phyloP scores from a whole-genome alignment of 139 green algal genomes.

The Picocystis salinarum region DNA sequence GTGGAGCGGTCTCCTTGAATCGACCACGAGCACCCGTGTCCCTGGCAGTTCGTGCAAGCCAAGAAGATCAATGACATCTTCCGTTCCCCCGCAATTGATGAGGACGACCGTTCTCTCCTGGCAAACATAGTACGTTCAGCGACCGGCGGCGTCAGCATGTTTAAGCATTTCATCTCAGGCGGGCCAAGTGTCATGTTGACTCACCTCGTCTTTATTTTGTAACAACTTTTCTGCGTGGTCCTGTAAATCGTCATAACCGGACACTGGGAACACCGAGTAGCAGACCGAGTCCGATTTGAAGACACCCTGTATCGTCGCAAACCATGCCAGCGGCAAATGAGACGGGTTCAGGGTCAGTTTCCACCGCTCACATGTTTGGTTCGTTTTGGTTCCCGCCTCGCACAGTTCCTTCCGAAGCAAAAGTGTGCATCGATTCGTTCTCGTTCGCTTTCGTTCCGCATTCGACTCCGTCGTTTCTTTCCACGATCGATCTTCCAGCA shows the following conservation, averaged over 20 bases:
- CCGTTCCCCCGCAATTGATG: conserved; percentile 67
- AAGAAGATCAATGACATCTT: conserved; percentile 28
- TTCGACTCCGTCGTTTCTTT: too few species aligned
- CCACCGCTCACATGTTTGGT: too few species aligned
- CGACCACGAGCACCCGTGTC: conserved; percentile 53
- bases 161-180: conserved; percentile 3
- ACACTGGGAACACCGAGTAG: conserved; percentile 27
- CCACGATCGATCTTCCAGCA: too few species aligned
- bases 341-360: too few species aligned
- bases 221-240: conserved; percentile 6
- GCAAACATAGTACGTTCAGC: neutral
- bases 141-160: neutral
- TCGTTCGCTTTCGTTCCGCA: too few species aligned
- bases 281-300: conserved; percentile 12
- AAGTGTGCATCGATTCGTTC: too few species aligned
- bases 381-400: too few species aligned
- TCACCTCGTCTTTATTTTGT: conserved; percentile 7
- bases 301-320: too few species aligned
- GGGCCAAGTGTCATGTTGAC: neutral
- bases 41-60: conserved; percentile 12
- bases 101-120: conserved; percentile 42
- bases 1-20: conserved; percentile 40
- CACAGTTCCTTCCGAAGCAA: too few species aligned
- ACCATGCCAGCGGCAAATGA: too few species aligned
- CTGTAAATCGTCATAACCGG: conserved; percentile 25